Evolutionary conservation across 2,329 filamentous ascomycete species (phyloP).

Genomic region (Cercospora sp.): DNA sequence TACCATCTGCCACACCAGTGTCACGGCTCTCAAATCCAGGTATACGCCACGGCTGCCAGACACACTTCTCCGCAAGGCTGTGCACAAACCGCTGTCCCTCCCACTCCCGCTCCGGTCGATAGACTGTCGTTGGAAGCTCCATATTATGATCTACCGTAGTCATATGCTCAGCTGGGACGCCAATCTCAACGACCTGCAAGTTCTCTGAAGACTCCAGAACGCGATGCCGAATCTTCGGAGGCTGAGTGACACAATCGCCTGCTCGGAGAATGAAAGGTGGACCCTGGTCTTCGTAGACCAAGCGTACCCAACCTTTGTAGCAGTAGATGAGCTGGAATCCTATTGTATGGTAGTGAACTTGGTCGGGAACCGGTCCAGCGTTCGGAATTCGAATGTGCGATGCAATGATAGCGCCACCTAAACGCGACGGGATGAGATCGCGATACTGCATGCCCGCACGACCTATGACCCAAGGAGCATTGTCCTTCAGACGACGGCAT

Average conservation of each 20-base stretch:
- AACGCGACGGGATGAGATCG: slow-evolving; percentile 19
- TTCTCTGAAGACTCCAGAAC: slow-evolving; percentile 17
- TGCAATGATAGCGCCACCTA: slow-evolving; percentile 23
- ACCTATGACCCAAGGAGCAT: slow-evolving; percentile 18
- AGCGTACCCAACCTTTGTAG: slow-evolving; percentile 19
- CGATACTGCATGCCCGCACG: slow-evolving; percentile 23
- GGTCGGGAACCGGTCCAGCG: slow-evolving; percentile 19
- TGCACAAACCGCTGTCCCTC: slow-evolving; percentile 21
- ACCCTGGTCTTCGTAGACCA: slow-evolving; percentile 23
- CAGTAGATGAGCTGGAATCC: slow-evolving; percentile 23
- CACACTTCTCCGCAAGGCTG: slow-evolving; percentile 12
- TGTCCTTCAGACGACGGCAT: slow-evolving; percentile 13
- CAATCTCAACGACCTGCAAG: slow-evolving; percentile 20
- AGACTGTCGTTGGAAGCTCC: slow-evolving; percentile 12
- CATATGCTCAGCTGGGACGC: slow-evolving; percentile 22
- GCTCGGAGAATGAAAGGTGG: slow-evolving; percentile 18
- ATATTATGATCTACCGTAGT: slow-evolving; percentile 18
- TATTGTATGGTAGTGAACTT: slow-evolving; percentile 20
- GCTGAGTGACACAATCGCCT: slow-evolving; percentile 23
- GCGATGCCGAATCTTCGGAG: slow-evolving; percentile 21
- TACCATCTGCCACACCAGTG: slow-evolving; percentile 16
- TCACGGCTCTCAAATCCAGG: slow-evolving; percentile 18
- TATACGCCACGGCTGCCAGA: slow-evolving; percentile 16
- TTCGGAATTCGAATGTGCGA: slow-evolving; percentile 22
- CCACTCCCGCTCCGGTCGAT: slow-evolving; percentile 17